phyloP scores from a whole-genome alignment of 176 grass and related monocot genomes.

The Urochloa ruziziensis region DNA sequence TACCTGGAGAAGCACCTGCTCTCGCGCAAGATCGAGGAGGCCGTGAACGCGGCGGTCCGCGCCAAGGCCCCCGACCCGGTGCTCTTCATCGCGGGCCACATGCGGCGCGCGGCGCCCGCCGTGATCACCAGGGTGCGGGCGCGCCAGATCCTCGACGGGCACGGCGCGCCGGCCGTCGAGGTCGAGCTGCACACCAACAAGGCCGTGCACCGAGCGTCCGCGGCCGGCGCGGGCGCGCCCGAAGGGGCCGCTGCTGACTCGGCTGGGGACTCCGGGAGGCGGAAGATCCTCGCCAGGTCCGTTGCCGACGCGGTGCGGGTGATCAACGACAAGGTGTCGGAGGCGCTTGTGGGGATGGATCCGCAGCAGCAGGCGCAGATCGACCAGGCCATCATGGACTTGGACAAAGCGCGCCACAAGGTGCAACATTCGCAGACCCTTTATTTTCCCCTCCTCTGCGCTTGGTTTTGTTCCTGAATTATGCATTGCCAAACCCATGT shows the following conservation, averaged over 20 bases:
- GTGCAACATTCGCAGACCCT: slow-evolving; percentile 27
- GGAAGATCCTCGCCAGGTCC: slow-evolving; percentile 70
- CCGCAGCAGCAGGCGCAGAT: slow-evolving; percentile 89
- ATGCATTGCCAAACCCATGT: slow-evolving; percentile 30
- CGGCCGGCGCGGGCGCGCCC: slow-evolving; percentile 36
- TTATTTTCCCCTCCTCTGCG: background rate
- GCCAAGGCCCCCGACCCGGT: slow-evolving; percentile 74
- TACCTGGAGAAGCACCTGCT: slow-evolving; percentile 89
- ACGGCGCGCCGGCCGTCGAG: slow-evolving; percentile 78
- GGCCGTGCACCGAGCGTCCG: slow-evolving; percentile 87
- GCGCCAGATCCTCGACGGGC: slow-evolving; percentile 86
- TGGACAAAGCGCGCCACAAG: slow-evolving; percentile 94
- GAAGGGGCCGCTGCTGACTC: slow-evolving; percentile 47
- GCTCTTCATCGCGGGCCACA: slow-evolving; percentile 92
- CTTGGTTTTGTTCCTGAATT: slow-evolving; percentile 33
- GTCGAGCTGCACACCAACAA: slow-evolving; percentile 96
- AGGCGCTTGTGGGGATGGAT: slow-evolving; percentile 95
- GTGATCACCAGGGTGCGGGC: slow-evolving; percentile 90
- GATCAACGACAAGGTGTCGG: slow-evolving; percentile 91
- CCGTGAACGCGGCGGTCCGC: slow-evolving; percentile 96
- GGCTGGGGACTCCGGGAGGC: slow-evolving; percentile 60
- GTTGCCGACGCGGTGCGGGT: slow-evolving; percentile 72
- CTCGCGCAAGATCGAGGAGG: slow-evolving; percentile 93
- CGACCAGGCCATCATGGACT: slow-evolving; percentile 97
- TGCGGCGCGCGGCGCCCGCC: slow-evolving; percentile 67